A percentile compares a stretch with the other conserved stretches of the same genome.
Evolutionary conservation across 352 stramenopile species (phyloP).

Genomic region (Pythium plurisporium): DNA sequence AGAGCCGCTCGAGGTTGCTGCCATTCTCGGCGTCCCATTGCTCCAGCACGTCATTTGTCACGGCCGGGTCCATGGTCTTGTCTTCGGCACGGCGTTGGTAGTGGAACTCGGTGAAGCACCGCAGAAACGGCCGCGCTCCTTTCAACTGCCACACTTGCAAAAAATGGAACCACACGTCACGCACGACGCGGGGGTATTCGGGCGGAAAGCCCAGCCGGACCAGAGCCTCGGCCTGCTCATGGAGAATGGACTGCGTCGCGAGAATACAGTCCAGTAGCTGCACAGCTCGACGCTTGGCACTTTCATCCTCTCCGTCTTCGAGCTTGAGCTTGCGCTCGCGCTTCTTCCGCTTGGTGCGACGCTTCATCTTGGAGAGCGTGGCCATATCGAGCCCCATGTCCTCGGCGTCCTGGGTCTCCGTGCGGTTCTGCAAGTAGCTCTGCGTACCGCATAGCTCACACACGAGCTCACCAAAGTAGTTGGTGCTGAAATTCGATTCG

Average conservation of each 20-base stretch:
- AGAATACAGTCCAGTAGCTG: conserved; percentile 54
- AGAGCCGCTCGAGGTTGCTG: conserved; percentile 17
- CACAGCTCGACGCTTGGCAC: conserved; percentile 13
- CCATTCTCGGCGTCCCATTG: conserved; percentile 59
- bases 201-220: conserved; percentile 34
- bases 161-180: conserved; percentile 66
- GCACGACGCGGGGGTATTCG: conserved; percentile 45
- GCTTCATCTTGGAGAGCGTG: conserved; percentile 30
- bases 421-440: conserved; percentile 73
- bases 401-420: conserved; percentile 78
- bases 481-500: conserved; percentile 77
- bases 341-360: conserved; percentile 31
- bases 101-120: conserved; percentile 74
- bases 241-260: conserved; percentile 57
- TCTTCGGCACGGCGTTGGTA: conserved; percentile 26
- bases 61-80: conserved; percentile 40
- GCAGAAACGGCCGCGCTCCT: conserved; percentile 50
- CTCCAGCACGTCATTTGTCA: conserved; percentile 60
- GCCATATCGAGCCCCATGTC: conserved; percentile 57
- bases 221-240: conserved; percentile 43
- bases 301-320: conserved; percentile 8
- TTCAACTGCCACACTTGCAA: conserved; percentile 58
- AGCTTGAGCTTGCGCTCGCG: conserved; percentile 27
- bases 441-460: conserved; percentile 84
- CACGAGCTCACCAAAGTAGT: conserved; percentile 82